Evolutionary conservation across 306 rosid genomes (phyloP).

Genomic region (Vigna hirtella): DNA sequence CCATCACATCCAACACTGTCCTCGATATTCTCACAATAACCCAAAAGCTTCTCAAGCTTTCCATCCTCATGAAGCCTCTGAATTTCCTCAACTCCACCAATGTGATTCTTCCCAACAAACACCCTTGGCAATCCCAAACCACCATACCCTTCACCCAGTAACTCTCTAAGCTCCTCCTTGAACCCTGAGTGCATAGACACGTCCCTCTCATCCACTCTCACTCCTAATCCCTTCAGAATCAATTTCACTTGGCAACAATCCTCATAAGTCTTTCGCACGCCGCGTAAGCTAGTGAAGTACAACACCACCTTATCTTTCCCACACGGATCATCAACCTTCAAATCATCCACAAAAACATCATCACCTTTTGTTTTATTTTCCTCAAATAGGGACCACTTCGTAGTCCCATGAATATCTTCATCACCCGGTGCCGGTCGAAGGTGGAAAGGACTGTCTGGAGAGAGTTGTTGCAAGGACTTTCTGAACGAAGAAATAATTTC

Average conservation of each 20-base stretch:
- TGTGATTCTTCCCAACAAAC: constrained; percentile 65
- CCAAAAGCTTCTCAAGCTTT: constrained; percentile 75
- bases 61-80: constrained; percentile 82
- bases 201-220: constrained; percentile 83
- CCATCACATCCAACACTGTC: constrained; percentile 43
- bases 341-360: constrained; percentile 22
- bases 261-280: constrained; percentile 91
- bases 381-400: constrained; percentile 11
- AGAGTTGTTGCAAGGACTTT: constrained; percentile 56
- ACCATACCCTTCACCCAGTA: constrained; percentile 48
- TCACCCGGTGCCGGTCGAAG: constrained; percentile 18
- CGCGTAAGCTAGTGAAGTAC: constrained; percentile 86
- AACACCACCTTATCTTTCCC: constrained; percentile 63
- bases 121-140: constrained; percentile 70
- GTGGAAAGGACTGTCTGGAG: constrained; percentile 49
- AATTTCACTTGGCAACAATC: constrained; percentile 84
- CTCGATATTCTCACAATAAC: constrained; percentile 59
- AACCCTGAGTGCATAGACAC: constrained; percentile 96
- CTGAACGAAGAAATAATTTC: constrained; percentile 64
- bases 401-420: constrained; percentile 29
- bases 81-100: constrained; percentile 92
- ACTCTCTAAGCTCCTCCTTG: constrained; percentile 82
- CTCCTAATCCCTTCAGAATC: constrained; percentile 70
- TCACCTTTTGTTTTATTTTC: constrained; percentile 31
- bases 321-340: constrained; percentile 16